Base-by-base conservation (phyloP, 768 basidiomycete genomes). In the Pilatotrama ljubarskyi region DNA sequence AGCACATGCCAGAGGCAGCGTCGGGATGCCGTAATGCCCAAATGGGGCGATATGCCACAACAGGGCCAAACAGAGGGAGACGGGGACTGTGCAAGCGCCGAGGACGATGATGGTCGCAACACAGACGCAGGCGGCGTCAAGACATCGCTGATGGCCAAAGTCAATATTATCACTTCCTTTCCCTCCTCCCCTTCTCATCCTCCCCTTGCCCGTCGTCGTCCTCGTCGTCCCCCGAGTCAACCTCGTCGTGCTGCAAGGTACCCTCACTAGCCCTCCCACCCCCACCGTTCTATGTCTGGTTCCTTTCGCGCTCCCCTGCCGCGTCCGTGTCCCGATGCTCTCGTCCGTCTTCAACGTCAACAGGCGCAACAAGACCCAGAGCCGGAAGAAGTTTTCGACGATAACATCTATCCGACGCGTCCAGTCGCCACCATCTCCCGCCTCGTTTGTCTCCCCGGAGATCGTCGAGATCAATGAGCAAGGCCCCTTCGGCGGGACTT, bases 391-490 rank as follows among this genome's bases (percentile, higher is more conserved):
- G 51, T 49, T 69, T 62, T 63, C 58, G 49, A 59, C 61, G 29
- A 57, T 64, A 22, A 47, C 64, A n/a, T 43, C 53, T 40, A 36
- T 55, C 9, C 57, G 61, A 2, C 66, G 71, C 15, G 54, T 64
- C 1, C 67, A 61, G 47, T 62, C 64, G 4, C 71, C 71, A 17
- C 67, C 68, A 0, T 71, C 70, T 0, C 70, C 70, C 8, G 68
- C 53, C 20, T 71, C 70, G 29, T 69, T 69, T 51, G 65, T 53
- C 37, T 72, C 70, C 5, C 66, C 66, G 22, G 68, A 66, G 40
- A 64, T 64, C 29, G 62, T 61, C 46, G 65, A 68, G 43, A 65
- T 66, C 56, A 64, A 66, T 60, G 64, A 65, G 14, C 60, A 66
- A 20, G 54, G 59, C 29, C 46, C 53, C 0, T 56, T 55, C 42